phyloP scores from a whole-genome alignment of 495 filamentous ascomycete species.

The Penicillium desertorum region DNA sequence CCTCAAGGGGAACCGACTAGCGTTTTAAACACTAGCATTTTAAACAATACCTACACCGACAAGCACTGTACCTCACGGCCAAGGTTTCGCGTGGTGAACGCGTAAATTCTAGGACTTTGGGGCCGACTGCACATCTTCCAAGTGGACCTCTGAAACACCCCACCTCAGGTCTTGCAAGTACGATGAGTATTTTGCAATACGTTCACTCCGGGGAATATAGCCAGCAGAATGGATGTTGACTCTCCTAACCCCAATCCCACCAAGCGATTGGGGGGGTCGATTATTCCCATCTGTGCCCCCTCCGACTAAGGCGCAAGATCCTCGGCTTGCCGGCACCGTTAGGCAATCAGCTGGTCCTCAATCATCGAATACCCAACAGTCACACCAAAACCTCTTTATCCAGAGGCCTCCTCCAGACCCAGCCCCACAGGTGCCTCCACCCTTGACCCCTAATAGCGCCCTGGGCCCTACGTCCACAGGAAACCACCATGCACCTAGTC shows the following conservation, averaged over 20 bases:
- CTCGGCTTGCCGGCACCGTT: not conserved
- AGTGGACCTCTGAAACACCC: not conserved
- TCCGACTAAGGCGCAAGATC: conserved; percentile 1
- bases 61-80: not conserved
- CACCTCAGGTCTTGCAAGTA: not conserved
- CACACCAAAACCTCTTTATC: too few species aligned
- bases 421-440: not conserved
- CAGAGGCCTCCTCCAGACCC: not conserved
- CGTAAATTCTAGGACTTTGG: not conserved
- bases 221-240: conserved; percentile 4
- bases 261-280: not conserved
- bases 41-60: not conserved
- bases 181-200: conserved; percentile 4
- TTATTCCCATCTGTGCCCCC: not conserved
- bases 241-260: not conserved
- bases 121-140: not conserved
- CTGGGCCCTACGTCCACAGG: not conserved
- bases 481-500: not conserved
- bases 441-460: not conserved
- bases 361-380: not conserved
- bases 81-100: not conserved
- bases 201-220: not conserved
- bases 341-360: not conserved
- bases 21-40: too few species aligned
- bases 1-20: not conserved